Evolutionary conservation across 2,329 filamentous ascomycete species (phyloP).

Genomic region (Pyrenochaeta sp.): DNA sequence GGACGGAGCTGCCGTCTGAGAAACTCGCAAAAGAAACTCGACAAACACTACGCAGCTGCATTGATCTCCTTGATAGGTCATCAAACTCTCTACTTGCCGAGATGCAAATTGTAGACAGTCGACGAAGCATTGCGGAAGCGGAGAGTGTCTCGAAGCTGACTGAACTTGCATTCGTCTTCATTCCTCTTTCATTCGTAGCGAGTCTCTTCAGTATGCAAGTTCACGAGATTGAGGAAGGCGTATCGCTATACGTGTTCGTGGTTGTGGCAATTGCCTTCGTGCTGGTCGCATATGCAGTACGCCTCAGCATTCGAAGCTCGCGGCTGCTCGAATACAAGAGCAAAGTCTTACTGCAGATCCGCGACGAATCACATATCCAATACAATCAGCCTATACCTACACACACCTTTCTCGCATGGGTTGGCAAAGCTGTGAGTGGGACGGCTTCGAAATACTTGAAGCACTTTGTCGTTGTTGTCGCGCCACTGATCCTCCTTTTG

Average conservation of each 20-base stretch:
- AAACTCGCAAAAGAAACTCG: slow-evolving; percentile 13
- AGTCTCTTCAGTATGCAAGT: slow-evolving; percentile 43
- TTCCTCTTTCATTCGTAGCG: slow-evolving; percentile 40
- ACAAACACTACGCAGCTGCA: slow-evolving; percentile 13
- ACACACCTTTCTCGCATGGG: slow-evolving; percentile 17
- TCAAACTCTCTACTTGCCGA: slow-evolving; percentile 48
- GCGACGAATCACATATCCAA: slow-evolving; percentile 14
- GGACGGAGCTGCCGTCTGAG: slow-evolving; percentile 6
- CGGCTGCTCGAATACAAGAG: slow-evolving; percentile 17
- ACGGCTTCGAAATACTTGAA: not conserved
- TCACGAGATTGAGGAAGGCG: slow-evolving; percentile 26
- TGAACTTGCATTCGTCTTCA: slow-evolving; percentile 45
- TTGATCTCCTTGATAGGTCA: slow-evolving; percentile 30
- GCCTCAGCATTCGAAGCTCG: slow-evolving; percentile 20
- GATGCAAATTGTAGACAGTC: slow-evolving; percentile 40
- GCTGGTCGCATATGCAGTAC: slow-evolving; percentile 15
- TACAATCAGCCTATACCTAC: slow-evolving; percentile 21
- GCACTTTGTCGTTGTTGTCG: slow-evolving; percentile 4
- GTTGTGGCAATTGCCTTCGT: slow-evolving; percentile 29
- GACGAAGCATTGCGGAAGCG: slow-evolving; percentile 39
- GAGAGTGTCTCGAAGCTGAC: slow-evolving; percentile 42
- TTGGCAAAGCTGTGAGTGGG: not conserved
- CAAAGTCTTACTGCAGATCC: slow-evolving; percentile 8
- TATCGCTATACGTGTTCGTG: slow-evolving; percentile 18
- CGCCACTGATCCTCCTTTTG: slow-evolving; percentile 5